Base-by-base conservation (phyloP, 345 rosid species). In the Lepidium africanum region DNA sequence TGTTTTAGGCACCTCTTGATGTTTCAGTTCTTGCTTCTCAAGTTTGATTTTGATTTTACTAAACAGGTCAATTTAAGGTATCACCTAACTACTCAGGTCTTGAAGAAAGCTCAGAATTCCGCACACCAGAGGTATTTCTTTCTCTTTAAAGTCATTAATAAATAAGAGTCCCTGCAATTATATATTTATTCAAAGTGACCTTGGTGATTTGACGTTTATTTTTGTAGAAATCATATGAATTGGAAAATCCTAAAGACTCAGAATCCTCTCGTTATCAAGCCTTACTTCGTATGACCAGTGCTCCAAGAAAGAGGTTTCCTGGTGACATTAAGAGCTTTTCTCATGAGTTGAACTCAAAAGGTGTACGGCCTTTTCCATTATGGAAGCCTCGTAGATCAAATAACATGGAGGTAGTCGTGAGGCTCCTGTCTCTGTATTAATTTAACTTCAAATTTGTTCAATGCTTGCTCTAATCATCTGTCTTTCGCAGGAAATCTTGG, bases 251-350 rank as follows among this genome's bases (percentile, higher is more conserved):
- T 14, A 79, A 87, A 78, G 98, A 86, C 73, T 84, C 97, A 54
- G 97, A 88, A 77, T 90, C 98, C 15, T 93, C 96, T 33, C 90
- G 89, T 68, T 86, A 83, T 68, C 93, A 90, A 90, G 91, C 91
- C 30, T 86, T 92, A 48, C 92, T 88, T 15, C 87, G 91, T 45
- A 77, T 86, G 50, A 93, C 92, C 27, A 93, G 88, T 84, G 93
- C 97, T 51, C 88, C 96, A n/a, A 79, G 87, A 69, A 90, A 83
- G 86, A 87, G 86, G 81, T 79, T 82, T 74, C 90, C 89, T 71
- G 69, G 82, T 78, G 97, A 88, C 70, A 82, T 93, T 57, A 93
- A 93, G 78, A 93, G 98, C 79, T 93, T 90, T 74, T 93, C 98
- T 13, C 96, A 88, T 78, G 98, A 93, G 80, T 70, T 93, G 43